phyloP scores from a whole-genome alignment of 2,329 filamentous ascomycete genomes.

The Aspergillus brunneoviolaceus region DNA sequence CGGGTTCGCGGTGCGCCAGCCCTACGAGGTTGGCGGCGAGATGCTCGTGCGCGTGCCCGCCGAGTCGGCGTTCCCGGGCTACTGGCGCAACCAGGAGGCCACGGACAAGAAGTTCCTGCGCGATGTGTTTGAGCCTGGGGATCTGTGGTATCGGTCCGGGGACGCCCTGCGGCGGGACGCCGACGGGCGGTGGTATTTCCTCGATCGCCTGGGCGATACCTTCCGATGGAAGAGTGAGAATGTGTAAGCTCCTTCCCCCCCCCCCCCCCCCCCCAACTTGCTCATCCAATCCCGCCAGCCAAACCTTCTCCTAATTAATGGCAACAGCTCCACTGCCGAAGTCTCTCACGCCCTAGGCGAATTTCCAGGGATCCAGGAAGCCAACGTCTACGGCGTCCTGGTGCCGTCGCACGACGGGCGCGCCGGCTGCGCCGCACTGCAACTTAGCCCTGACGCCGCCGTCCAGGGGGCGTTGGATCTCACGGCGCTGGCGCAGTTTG shows the following conservation, averaged over 20 bases:
- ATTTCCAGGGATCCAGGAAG: slow-evolving; percentile 61
- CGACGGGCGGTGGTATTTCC: slow-evolving; percentile 69
- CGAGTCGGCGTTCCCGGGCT: slow-evolving; percentile 64
- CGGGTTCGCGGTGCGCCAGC: slow-evolving; percentile 62
- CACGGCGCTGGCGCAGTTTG: slow-evolving; percentile 58
- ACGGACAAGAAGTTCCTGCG: slow-evolving; percentile 65
- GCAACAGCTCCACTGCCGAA: slow-evolving; percentile 55
- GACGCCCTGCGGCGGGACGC: slow-evolving; percentile 62
- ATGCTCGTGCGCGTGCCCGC: slow-evolving; percentile 65
- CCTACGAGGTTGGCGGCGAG: slow-evolving; percentile 71
- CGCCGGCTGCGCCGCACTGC: slow-evolving; percentile 61
- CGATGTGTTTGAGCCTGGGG: slow-evolving; percentile 66
- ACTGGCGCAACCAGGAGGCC: slow-evolving; percentile 66
- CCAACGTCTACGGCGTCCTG: slow-evolving; percentile 68
- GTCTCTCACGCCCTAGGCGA: slow-evolving; percentile 63
- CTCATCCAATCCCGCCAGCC: neutral
- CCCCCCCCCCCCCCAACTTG: too few species aligned
- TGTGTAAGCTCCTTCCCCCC: slow-evolving; percentile 44
- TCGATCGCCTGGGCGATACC: slow-evolving; percentile 70
- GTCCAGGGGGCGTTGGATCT: slow-evolving; percentile 56
- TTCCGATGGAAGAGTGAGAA: slow-evolving; percentile 75
- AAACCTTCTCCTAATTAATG: neutral
- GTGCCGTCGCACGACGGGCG: slow-evolving; percentile 67
- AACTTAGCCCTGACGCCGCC: slow-evolving; percentile 51
- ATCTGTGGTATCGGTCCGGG: slow-evolving; percentile 67